Conservation (phyloP, 345 rosid species). For the Sisymbrium irio region DNA sequence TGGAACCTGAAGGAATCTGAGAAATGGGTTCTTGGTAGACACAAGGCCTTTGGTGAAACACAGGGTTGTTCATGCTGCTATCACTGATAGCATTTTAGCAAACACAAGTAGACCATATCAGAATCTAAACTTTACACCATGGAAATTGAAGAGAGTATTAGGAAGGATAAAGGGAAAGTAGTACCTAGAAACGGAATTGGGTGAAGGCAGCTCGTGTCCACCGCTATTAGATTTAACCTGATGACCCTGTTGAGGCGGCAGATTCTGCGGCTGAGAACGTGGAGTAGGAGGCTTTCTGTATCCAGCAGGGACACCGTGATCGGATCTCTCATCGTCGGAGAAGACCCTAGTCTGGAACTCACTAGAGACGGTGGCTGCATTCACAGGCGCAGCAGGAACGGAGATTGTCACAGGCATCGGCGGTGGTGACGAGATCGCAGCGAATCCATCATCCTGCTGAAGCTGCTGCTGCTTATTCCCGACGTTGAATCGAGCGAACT, state of each 20-base stretch:
- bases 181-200: conserved; percentile 94
- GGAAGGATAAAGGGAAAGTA: neutral
- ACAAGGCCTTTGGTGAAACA: conserved; percentile 59
- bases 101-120: conserved; percentile 33
- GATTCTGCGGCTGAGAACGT: conserved; percentile 46
- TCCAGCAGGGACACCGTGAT: conserved; percentile 60
- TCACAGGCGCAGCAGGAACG: conserved; percentile 43
- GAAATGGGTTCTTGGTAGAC: conserved; percentile 61
- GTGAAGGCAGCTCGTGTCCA: conserved; percentile 68
- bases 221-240: conserved; percentile 59
- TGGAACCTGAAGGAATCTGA: conserved; percentile 61
- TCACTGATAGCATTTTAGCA: conserved; percentile 60
- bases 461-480: conserved; percentile 36
- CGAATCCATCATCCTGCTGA: conserved; percentile 60
- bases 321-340: conserved; percentile 96
- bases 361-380: conserved; percentile 38
- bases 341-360: conserved; percentile 53
- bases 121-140: conserved; percentile 15
- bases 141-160: neutral
- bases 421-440: conserved; percentile 54
- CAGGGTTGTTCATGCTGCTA: conserved; percentile 62
- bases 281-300: conserved; percentile 53
- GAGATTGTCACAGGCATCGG: conserved; percentile 46
- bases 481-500: conserved; percentile 58
- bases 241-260: conserved; percentile 40